phyloP scores from a whole-genome alignment of 2,329 filamentous ascomycete genomes.

The Alternaria conjuncta region DNA sequence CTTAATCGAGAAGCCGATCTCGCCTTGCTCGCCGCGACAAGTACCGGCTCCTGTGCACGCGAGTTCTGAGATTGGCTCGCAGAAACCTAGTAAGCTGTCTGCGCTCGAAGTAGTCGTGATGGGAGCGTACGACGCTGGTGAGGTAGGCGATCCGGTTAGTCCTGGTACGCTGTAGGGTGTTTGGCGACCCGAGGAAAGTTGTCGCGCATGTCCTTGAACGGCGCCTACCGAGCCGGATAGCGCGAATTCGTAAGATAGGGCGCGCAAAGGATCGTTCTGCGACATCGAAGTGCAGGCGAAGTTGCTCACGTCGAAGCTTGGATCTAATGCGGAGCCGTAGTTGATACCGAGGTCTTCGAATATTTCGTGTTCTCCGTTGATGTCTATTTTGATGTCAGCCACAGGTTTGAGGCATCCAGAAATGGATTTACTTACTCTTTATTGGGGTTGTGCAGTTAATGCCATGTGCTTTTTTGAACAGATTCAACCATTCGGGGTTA shows the following conservation, averaged over 20 bases:
- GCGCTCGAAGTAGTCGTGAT: slow-evolving; percentile 14
- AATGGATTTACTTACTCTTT: slow-evolving; percentile 5
- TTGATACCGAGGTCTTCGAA: slow-evolving; percentile 45
- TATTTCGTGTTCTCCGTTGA: slow-evolving; percentile 31
- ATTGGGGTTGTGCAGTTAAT: slow-evolving; percentile 29
- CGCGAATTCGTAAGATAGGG: slow-evolving; percentile 32
- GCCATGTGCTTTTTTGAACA: slow-evolving; percentile 59
- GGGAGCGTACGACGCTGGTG: slow-evolving; percentile 16
- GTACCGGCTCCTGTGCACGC: slow-evolving; percentile 18
- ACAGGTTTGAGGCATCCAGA: not conserved
- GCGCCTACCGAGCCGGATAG: slow-evolving; percentile 31
- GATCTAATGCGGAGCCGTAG: slow-evolving; percentile 28
- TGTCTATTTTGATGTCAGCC: slow-evolving; percentile 4
- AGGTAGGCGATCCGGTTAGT: slow-evolving; percentile 25
- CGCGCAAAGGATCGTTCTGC: slow-evolving; percentile 17
- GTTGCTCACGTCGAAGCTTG: slow-evolving; percentile 39
- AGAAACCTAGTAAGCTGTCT: slow-evolving; percentile 12
- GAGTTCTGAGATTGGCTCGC: slow-evolving; percentile 30
- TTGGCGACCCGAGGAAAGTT: slow-evolving; percentile 20
- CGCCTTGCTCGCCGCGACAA: slow-evolving; percentile 34
- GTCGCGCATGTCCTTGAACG: slow-evolving; percentile 19
- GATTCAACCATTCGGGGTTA: slow-evolving; percentile 54
- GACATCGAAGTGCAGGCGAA: slow-evolving; percentile 23
- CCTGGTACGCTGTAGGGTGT: slow-evolving; percentile 22
- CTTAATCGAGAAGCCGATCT: slow-evolving; percentile 20